Evolutionary conservation across 345 rosid species (phyloP).

Genomic region (Salix caprea): DNA sequence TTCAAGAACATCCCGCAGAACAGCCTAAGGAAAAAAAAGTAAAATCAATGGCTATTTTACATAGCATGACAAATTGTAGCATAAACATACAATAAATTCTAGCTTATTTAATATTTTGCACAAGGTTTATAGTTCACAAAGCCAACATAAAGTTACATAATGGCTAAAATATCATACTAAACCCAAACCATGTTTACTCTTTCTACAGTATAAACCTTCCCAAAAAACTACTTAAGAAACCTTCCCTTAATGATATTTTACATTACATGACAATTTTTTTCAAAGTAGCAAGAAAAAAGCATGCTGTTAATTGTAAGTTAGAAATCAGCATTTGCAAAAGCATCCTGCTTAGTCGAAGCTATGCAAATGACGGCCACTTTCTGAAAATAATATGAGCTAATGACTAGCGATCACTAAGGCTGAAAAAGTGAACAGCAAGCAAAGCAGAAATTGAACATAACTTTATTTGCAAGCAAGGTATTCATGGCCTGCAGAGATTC

Average conservation of each 20-base stretch:
- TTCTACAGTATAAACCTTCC: not conserved
- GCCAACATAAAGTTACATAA: not conserved
- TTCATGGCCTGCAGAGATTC: not conserved
- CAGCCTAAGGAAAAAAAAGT: conserved; percentile 43
- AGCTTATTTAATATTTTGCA: not conserved
- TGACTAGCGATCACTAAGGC: not conserved
- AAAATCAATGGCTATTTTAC: not conserved
- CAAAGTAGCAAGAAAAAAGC: not conserved
- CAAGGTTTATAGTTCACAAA: not conserved
- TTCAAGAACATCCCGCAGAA: conserved; percentile 68
- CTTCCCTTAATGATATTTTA: not conserved
- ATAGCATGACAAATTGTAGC: not conserved
- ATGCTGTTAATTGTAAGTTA: not conserved
- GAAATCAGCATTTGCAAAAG: not conserved
- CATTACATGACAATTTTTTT: not conserved
- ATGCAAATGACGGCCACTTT: not conserved
- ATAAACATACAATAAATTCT: not conserved
- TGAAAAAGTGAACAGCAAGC: not conserved
- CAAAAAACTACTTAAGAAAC: not conserved
- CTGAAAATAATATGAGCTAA: not conserved
- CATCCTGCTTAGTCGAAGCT: not conserved
- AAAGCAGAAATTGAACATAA: not conserved
- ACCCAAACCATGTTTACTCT: not conserved
- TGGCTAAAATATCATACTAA: not conserved
- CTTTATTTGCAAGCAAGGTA: not conserved